Base-by-base conservation (phyloP, 1,284 basidiomycete species). In the Irpex sp. region DNA sequence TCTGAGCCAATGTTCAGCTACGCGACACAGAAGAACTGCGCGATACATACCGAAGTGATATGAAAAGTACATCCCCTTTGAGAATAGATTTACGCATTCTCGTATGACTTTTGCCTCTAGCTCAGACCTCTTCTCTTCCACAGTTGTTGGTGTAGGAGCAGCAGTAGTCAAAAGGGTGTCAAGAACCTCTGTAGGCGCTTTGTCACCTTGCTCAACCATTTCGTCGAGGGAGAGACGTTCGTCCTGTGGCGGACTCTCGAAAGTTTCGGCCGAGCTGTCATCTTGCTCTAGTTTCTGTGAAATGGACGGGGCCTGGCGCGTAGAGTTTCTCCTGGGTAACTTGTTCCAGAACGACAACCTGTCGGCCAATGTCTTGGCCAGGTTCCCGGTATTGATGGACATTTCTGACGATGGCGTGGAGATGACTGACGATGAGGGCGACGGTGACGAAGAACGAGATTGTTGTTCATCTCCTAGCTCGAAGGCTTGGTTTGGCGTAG, bases 61-160 rank as follows among this genome's bases (percentile, higher is more conserved):
- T 1, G 92, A 80, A 68, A 92, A 93, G 74, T 88, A 93, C 89
- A 94, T 93, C 51, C 86, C 90, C 67, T 89, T 89, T 5, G 82
- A 81, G 68, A 87, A 92, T 66, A 91, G 86, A 62, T 81, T 80
- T 37, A 92, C 78, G 56, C 82, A 84, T 74, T 93, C 90, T 37
- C 85, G 81, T n/a, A 93, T 75, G 49, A 94, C 85, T 75, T 92
- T 93, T 39, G 82, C 79, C 69, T 94, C 92, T 7, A 95, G 75
- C 69, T 92, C 88, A 2, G 80, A 81, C 67, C 89, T 84, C 68
- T 79, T 83, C 70, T 90, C 88, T 73, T 90, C 89, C 1, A 75
- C 66, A 1, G 86, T 83, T 2, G 71, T 71, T 1, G 89, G 89
- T 8, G 84, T 73, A 57, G 87, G 85, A 1, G 88, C 84, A 4